Conservation (phyloP, 768 basidiomycete species). For the Auricularia cornea region DNA sequence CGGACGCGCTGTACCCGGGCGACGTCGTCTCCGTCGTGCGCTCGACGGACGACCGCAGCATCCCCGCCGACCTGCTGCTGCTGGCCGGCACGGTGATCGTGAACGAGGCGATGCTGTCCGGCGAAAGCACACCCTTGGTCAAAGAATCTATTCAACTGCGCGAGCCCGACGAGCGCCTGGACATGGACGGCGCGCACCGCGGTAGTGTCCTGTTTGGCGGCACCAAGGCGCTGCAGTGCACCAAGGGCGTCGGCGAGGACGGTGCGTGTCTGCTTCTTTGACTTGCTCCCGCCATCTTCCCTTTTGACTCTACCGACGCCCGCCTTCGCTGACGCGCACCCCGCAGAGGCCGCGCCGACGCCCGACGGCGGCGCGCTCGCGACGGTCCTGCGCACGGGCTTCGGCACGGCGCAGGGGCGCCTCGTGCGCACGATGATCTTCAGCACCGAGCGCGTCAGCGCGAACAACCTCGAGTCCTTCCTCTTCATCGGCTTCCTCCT, state of each 20-base stretch:
- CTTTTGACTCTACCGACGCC: no score
- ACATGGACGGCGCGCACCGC: constrained; percentile 81
- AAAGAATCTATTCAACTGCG: constrained; percentile 91
- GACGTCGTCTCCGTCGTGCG: constrained; percentile 67
- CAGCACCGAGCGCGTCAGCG: constrained; percentile 91
- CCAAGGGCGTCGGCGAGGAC: constrained; percentile 27
- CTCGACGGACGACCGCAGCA: constrained; percentile 58
- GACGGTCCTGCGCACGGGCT: constrained; percentile 88
- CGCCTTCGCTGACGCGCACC: background rate
- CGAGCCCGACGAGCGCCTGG: constrained; percentile 63
- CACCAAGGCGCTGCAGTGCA: constrained; percentile 91
- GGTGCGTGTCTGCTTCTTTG: constrained; percentile 22
- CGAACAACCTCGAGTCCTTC: constrained; percentile 93
- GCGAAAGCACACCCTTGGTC: constrained; percentile 92
- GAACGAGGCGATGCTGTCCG: constrained; percentile 98
- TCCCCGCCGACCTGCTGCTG: constrained; percentile 92
- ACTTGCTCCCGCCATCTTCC: background rate
- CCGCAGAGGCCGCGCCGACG: constrained; percentile 39
- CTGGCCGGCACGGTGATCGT: constrained; percentile 90
- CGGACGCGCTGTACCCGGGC: constrained; percentile 83
- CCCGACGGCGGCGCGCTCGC: constrained; percentile 92
- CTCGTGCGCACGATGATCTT: constrained; percentile 99
- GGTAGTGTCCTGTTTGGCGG: constrained; percentile 89
- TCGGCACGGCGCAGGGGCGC: constrained; percentile 95
- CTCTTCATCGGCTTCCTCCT: constrained; percentile 96